Evolutionary conservation across 116 monocot genomes (phyloP), one percentile per base, ranked within the genome.

Genomic region (Iris pallida): DNA sequence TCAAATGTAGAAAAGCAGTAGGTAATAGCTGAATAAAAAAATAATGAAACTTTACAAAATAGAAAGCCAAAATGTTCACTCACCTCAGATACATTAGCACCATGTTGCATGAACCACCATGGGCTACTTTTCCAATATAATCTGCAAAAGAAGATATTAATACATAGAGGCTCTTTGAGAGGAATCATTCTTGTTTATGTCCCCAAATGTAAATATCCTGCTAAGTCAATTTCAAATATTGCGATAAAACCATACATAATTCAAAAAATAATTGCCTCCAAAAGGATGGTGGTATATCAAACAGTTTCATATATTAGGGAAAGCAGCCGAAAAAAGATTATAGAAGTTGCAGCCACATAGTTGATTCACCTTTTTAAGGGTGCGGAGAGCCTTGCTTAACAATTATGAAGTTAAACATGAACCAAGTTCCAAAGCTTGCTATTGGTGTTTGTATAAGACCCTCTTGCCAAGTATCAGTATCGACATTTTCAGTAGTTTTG

Each of bases 21-120:
- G 30, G 30, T 1, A 30, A 30, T 30, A 30, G 30, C 30, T 30
- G 30, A 30, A 30, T 30, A 30, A 30, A 30, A 30, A 30, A 30
- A 30, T 30, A 30, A 30, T 30, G 30, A 30, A 30, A 30, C 30
- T 30, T 67, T 18, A 74, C 65, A 6, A 58, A 30, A 30, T 30
- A 30, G 30, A 30, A 30, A 30, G 30, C 3, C 30, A 30, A 30
- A 30, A 30, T 30, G 30, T 30, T 30, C 30, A 30, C 30, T 30
- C 30, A 83, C 85, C 78, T 76, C 54, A 62, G 57, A 68, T 49
- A 65, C 56, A 8, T 66, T 42, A 46, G 46, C 60, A 18, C 75
- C 69, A 20, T 63, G 68, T 42, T 78, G 74, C 61, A 85, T 71
- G 53, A 85, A 85, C 81, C 85, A 81, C 85, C 85, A 85, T 46